A percentile compares a stretch with the other conserved stretches of the same genome.
These are phyloP conservation scores for Didymella keratinophila DNA, from an alignment of 2,329 filamentous ascomycete species.

Conservation along the genomic window DNA sequence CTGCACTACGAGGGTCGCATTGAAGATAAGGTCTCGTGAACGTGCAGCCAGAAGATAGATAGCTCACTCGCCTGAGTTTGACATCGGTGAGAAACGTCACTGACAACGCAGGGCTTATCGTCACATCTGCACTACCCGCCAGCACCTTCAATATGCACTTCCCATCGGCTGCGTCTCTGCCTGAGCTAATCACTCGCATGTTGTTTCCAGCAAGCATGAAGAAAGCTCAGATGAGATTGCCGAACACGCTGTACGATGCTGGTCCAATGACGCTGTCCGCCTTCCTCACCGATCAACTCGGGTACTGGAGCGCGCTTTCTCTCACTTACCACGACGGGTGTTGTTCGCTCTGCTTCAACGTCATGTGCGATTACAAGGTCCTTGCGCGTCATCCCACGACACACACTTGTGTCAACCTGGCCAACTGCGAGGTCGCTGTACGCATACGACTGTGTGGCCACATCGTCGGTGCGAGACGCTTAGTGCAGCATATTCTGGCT, in stretches of 20 bases:
- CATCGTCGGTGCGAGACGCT: neutral
- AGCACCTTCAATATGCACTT: neutral
- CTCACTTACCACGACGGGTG: neutral
- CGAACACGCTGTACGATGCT: neutral
- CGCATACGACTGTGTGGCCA: neutral
- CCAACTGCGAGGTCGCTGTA: neutral
- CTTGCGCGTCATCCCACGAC: no score
- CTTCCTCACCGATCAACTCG: neutral
- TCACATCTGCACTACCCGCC: neutral
- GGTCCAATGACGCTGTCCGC: neutral
- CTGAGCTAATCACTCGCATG: neutral
- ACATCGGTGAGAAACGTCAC: neutral
- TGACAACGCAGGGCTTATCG: neutral
- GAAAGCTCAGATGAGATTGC: neutral
- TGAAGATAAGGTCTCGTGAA: neutral
- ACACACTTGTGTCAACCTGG: neutral
- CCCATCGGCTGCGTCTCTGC: neutral
- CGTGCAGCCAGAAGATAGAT: no score
- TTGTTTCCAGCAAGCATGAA: neutral
- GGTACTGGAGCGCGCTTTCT: neutral
- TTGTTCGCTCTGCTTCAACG: neutral
- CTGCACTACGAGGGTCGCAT: neutral
- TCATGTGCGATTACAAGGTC: constrained; percentile 5
- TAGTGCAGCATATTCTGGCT: neutral
- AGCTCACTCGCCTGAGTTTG: neutral